Evolutionary conservation across 2,329 filamentous ascomycete genomes (phyloP), one percentile per base, ranked within the genome.

Genomic region (Zalaria sp.): DNA sequence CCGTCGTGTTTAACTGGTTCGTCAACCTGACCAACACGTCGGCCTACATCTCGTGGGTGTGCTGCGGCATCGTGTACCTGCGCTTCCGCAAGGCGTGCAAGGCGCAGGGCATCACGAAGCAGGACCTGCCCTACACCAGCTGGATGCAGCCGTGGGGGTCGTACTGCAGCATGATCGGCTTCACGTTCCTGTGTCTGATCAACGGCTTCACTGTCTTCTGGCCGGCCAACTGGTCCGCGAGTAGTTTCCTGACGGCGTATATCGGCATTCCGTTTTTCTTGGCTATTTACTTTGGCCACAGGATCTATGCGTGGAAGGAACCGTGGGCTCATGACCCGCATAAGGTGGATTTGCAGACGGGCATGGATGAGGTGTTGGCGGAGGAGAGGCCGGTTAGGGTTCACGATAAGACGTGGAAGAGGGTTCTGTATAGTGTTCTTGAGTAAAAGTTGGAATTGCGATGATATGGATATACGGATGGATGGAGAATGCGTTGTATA

Each of bases 201-300:
- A 85, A 85, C 51, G 83, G 82, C 1, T 89, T 87, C 60, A 72
- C 78, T 31, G 73, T 81, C 9, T 88, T 89, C 56, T 81, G 80
- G 56, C 73, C 76, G 0, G 62, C 67, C 5, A 66, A 77, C 27
- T 89, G 78, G 72, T 72, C 67, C 10, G 71, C 69, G 0, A 65
- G 69, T 4, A 67, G 68, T 51, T 91, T 91, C 51, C 61, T 81
- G 49, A 78, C 76, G 0, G 68, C 74, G 0, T 82, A 82, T 50
- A 69, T 80, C 10, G 76, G 76, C 5, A 72, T 81, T 38, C 75
- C 75, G 0, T 69, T 77, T 11, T 81, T 81, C 53, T 50, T 73
- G 8, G 43, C 60, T 3, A 64, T 79, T 38, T 79, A 75, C 51
- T 57, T 69, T 10, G 64, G 62, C 4, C 75, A 78, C 51, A 60